Conservation (phyloP, 2,329 filamentous ascomycete genomes). For the Aspergillus puulaauensis region DNA sequence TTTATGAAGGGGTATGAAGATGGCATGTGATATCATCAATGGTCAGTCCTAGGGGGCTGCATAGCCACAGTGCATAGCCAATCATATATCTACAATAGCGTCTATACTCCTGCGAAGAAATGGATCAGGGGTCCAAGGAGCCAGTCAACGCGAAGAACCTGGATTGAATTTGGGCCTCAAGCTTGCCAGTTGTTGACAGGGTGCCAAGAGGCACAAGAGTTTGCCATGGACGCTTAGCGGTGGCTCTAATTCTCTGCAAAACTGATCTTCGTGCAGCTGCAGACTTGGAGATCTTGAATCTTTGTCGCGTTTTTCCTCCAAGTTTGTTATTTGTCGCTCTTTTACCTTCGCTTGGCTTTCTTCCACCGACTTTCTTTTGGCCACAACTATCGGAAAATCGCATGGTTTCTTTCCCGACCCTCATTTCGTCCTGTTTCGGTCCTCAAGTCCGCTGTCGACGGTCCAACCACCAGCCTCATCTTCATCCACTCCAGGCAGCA, state of each 20-base stretch:
- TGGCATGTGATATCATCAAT: neutral
- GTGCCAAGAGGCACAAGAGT: neutral
- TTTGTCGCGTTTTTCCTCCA: neutral
- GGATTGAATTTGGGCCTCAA: too few relatives aligned
- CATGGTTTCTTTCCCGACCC: neutral
- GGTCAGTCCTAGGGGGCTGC: neutral
- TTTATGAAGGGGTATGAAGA: neutral
- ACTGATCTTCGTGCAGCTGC: neutral
- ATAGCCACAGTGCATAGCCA: constrained; percentile 2
- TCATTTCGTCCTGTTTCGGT: neutral
- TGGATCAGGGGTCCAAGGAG: neutral
- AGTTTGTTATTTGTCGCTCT: neutral
- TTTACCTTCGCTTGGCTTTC: neutral
- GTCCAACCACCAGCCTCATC: constrained; percentile 1
- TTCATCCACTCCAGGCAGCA: constrained; percentile 2
- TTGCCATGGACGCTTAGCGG: constrained; percentile 10
- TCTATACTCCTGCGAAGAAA: neutral
- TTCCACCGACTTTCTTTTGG: neutral
- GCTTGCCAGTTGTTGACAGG: neutral
- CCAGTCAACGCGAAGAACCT: neutral
- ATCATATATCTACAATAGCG: neutral
- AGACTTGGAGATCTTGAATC: neutral
- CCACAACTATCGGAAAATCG: neutral
- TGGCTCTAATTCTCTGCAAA: neutral
- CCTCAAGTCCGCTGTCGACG: neutral